phyloP scores from a whole-genome alignment of 169 alveolate species.

The Babesia ovata region DNA sequence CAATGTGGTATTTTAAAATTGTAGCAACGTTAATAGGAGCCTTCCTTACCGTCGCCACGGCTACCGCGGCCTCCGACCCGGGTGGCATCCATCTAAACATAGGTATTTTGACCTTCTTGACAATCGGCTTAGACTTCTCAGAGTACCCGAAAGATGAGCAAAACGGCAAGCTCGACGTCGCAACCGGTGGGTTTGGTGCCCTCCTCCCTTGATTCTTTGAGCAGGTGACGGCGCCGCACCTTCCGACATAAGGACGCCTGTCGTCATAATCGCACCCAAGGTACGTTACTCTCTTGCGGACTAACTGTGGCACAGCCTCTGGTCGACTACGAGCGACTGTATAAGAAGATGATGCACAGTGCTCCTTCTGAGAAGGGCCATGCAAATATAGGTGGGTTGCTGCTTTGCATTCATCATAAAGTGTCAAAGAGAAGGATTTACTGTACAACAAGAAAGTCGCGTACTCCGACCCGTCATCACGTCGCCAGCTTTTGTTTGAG shows the following conservation, averaged over 20 bases:
- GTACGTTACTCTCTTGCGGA: slow-evolving; percentile 2
- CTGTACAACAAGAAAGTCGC: slow-evolving; percentile 58
- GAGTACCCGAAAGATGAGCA: slow-evolving; percentile 60
- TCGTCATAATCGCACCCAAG: slow-evolving; percentile 68
- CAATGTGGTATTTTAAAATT: background rate
- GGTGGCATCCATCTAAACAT: slow-evolving; percentile 61
- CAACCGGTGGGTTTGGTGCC: slow-evolving; percentile 45
- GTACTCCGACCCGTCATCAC: slow-evolving; percentile 54
- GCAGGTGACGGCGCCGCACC: slow-evolving; percentile 23
- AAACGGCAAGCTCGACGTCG: slow-evolving; percentile 29
- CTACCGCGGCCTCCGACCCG: slow-evolving; percentile 1
- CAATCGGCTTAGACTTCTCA: background rate
- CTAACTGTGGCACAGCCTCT: slow-evolving; percentile 40
- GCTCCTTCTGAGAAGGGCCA: slow-evolving; percentile 9
- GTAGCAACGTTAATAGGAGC: background rate
- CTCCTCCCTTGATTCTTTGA: background rate
- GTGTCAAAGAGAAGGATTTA: slow-evolving; percentile 41
- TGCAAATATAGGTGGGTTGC: slow-evolving; percentile 4
- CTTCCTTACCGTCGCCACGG: background rate
- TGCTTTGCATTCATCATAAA: background rate
- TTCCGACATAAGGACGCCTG: slow-evolving; percentile 60
- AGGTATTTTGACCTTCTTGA: slow-evolving; percentile 17
- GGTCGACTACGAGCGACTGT: slow-evolving; percentile 63
- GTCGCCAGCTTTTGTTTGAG: slow-evolving; percentile 56
- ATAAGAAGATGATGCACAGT: slow-evolving; percentile 66